Conservation (phyloP, 1,139 yeast species). For the Candida neerlandica region DNA sequence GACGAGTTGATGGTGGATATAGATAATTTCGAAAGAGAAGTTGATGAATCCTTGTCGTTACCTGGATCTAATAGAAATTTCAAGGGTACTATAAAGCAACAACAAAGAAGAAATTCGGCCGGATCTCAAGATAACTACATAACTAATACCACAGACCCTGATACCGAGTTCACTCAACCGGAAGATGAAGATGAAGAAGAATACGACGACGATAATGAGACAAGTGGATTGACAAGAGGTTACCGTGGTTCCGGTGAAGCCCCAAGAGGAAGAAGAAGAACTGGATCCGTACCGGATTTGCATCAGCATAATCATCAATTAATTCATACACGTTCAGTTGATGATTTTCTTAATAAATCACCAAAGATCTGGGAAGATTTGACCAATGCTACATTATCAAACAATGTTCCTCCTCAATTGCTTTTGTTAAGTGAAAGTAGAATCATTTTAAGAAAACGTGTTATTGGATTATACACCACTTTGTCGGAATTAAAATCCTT, state of each 20-base stretch:
- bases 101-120: slow-evolving; percentile 19
- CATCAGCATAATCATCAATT: slow-evolving; percentile 15
- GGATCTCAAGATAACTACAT: slow-evolving; percentile 22
- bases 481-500: slow-evolving; percentile 66
- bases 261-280: slow-evolving; percentile 3
- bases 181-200: slow-evolving; percentile 33
- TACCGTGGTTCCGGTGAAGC: slow-evolving; percentile 1
- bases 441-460: slow-evolving; percentile 57
- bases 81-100: slow-evolving; percentile 1
- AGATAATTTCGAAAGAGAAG: slow-evolving; percentile 45
- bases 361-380: slow-evolving; percentile 39
- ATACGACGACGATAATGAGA: slow-evolving; percentile 23
- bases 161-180: slow-evolving; percentile 32
- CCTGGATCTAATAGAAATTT: slow-evolving; percentile 8
- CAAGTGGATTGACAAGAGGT: slow-evolving; percentile 13
- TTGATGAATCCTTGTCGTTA: slow-evolving; percentile 16
- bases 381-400: slow-evolving; percentile 20
- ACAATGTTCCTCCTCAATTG: slow-evolving; percentile 42
- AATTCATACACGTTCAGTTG: slow-evolving; percentile 35
- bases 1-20: slow-evolving; percentile 56
- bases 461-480: slow-evolving; percentile 59
- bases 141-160: slow-evolving; percentile 31
- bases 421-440: slow-evolving; percentile 45
- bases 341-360: slow-evolving; percentile 39
- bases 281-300: slow-evolving; percentile 15